These are phyloP conservation scores for Polyporus arcularius DNA, from an alignment of 768 basidiomycete genomes.

Conservation along the genomic window DNA sequence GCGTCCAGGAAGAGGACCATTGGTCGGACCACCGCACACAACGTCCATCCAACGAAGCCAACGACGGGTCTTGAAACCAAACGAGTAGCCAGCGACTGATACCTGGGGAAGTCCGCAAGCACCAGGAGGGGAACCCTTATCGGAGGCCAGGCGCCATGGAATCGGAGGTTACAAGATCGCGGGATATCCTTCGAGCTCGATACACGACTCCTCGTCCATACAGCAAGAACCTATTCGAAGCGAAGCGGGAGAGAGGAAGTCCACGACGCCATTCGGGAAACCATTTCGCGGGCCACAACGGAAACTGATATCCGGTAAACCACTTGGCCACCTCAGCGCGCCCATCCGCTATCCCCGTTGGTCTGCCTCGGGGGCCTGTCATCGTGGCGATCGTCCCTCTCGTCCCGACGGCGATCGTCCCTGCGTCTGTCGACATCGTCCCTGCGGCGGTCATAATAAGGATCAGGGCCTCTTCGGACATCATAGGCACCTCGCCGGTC, in stretches of 20 bases:
- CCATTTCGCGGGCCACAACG: conserved; percentile 23
- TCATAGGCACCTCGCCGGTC: conserved; percentile 84
- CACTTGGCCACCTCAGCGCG: conserved; percentile 26
- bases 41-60: neutral
- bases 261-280: conserved; percentile 27
- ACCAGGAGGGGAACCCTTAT: conserved; percentile 9
- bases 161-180: conserved; percentile 6
- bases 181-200: conserved; percentile 25
- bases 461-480: conserved; percentile 82
- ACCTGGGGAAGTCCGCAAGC: conserved; percentile 3
- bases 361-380: conserved; percentile 72
- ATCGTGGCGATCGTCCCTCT: conserved; percentile 80
- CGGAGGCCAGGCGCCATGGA: conserved; percentile 15
- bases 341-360: conserved; percentile 64
- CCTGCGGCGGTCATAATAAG: conserved; percentile 87
- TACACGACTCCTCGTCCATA: conserved; percentile 27
- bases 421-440: conserved; percentile 68
- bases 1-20: neutral
- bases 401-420: conserved; percentile 80
- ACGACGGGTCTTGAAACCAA: neutral
- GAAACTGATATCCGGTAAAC: conserved; percentile 18
- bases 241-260: conserved; percentile 21
- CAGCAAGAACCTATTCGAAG: conserved; percentile 23
- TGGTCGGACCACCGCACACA: neutral
- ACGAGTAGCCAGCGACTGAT: neutral